These are phyloP conservation scores for Neurospora cerealis DNA, from an alignment of 495 filamentous ascomycete species.

Conservation along the genomic window DNA sequence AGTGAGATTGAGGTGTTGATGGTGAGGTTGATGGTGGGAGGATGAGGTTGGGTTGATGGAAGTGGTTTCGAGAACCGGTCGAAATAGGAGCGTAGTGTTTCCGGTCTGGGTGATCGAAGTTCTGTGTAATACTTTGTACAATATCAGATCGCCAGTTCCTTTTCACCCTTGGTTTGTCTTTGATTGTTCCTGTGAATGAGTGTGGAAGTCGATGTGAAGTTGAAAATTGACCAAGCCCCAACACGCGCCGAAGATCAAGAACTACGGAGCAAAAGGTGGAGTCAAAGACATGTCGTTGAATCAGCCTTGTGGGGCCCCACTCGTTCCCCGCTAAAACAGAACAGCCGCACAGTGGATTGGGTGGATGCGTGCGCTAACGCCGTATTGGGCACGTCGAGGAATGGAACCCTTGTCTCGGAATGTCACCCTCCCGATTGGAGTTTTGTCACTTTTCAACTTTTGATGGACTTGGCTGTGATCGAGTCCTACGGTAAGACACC, in stretches of 20 bases:
- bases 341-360: not conserved
- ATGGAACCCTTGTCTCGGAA: not conserved
- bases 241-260: not conserved
- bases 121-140: fast-evolving
- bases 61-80: not conserved
- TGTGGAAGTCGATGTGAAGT: too few species aligned
- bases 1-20: not conserved
- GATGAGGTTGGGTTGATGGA: not conserved
- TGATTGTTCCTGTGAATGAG: not conserved
- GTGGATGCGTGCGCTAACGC: not conserved
- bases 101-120: not conserved
- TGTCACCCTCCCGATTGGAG: not conserved
- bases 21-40: not conserved
- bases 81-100: not conserved
- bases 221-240: not conserved
- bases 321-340: not conserved
- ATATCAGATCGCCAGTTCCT: not conserved
- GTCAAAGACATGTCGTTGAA: not conserved
- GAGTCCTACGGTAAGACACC: not conserved
- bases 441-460: not conserved
- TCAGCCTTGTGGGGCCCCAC: not conserved
- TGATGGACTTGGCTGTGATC: not conserved
- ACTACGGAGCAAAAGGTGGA: not conserved
- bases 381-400: not conserved
- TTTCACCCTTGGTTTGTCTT: not conserved